Conservation (phyloP, 2,329 filamentous ascomycete genomes). For the Penicillium fuscoglaucum region DNA sequence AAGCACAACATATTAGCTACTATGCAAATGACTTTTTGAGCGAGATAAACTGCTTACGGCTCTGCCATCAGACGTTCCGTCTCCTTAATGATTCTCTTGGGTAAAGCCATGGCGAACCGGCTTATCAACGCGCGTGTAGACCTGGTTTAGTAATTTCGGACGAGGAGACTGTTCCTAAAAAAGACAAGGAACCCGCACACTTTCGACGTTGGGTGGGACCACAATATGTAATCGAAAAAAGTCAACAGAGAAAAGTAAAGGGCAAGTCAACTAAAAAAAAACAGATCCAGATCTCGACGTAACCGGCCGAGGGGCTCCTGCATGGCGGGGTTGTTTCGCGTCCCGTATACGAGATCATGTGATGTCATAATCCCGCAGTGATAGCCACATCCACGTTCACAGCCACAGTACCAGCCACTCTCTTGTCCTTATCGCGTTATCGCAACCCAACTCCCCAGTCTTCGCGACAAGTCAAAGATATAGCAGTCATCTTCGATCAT, state of each 20-base stretch:
- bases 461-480: neutral
- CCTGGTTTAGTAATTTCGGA: neutral
- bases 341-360: constrained; percentile 21
- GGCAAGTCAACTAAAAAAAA: constrained; percentile 7
- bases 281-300: constrained; percentile 19
- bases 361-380: neutral
- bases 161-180: neutral
- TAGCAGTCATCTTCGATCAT: constrained; percentile 1
- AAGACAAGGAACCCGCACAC: neutral
- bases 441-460: constrained; percentile 12
- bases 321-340: constrained; percentile 19
- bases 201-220: neutral
- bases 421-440: constrained; percentile 15
- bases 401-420: constrained; percentile 11
- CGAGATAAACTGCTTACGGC: constrained; percentile 64
- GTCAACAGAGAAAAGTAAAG: neutral
- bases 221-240: neutral
- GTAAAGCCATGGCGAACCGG: constrained; percentile 62
- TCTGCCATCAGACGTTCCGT: constrained; percentile 96
- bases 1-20: neutral
- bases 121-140: constrained; percentile 22
- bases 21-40: neutral
- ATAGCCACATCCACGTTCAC: constrained; percentile 2
- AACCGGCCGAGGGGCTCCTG: constrained; percentile 33
- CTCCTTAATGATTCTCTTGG: constrained; percentile 98